Evolutionary conservation across 73 alveolate genomes (phyloP).

Genomic region (Halteria grandinella): DNA sequence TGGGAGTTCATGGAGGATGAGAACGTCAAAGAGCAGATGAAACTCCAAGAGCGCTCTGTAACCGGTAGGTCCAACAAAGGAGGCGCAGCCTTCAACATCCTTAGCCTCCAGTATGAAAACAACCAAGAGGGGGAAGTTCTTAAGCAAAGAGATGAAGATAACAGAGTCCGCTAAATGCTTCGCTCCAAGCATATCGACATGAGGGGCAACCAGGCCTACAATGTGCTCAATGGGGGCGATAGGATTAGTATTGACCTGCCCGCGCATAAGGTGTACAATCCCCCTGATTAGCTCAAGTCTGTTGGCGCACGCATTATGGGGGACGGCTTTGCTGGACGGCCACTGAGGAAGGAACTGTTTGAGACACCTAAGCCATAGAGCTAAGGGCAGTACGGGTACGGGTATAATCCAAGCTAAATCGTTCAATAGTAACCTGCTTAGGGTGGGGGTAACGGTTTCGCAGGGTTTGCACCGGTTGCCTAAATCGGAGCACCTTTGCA

Average conservation of each 20-base stretch:
- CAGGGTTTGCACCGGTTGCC: too few species aligned
- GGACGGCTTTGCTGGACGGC: constrained; percentile 32
- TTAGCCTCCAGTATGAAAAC: constrained; percentile 92
- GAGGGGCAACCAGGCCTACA: constrained; percentile 92
- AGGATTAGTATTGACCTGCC: constrained; percentile 71
- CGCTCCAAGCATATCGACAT: constrained; percentile 92
- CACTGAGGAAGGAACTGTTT: too few species aligned
- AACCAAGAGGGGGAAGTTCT: constrained; percentile 87
- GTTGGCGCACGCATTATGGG: constrained; percentile 29
- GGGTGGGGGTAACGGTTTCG: too few species aligned
- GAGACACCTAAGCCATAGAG: too few species aligned
- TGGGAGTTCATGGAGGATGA: constrained; percentile 97
- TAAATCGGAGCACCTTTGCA: too few species aligned
- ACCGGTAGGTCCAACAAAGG: constrained; percentile 93
- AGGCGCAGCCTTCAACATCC: constrained; percentile 93
- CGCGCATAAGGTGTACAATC: constrained; percentile 56
- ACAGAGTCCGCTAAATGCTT: constrained; percentile 88
- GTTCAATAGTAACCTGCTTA: too few species aligned
- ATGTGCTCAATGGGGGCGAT: constrained; percentile 91
- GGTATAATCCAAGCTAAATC: too few species aligned
- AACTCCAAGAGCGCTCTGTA: constrained; percentile 73
- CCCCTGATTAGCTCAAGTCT: constrained; percentile 33
- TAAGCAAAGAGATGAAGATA: constrained; percentile 91
- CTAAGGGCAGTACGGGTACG: too few species aligned
- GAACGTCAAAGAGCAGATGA: constrained; percentile 78